A percentile compares a stretch with the other conserved stretches of the same genome.
Evolutionary conservation across 257 asterid genomes (phyloP).

Genomic region (Solanum appendiculatum): DNA sequence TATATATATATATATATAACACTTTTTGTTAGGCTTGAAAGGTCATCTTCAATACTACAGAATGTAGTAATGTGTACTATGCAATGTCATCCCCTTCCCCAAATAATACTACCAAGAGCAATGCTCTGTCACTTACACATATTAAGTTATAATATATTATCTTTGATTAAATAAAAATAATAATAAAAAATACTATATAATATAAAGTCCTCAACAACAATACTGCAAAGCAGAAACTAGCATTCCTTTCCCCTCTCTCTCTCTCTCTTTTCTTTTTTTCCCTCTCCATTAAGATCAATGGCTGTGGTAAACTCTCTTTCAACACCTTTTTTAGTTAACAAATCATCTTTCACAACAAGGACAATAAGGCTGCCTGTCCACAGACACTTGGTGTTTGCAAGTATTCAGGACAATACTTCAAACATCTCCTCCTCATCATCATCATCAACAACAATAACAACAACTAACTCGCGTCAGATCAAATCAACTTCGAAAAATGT

Average conservation of each 20-base stretch:
- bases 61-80: no score
- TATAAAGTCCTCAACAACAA: neutral
- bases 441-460: no score
- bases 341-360: neutral
- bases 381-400: neutral
- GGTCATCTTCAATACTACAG: no score
- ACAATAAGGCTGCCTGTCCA: neutral
- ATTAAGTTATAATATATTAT: no score
- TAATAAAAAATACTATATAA: neutral
- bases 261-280: no score
- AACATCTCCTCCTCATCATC: conserved; percentile 10
- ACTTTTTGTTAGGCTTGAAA: no score
- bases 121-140: no score
- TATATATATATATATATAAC: no score
- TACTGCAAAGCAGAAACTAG: neutral
- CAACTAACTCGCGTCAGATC: conserved; percentile 6
- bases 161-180: no score
- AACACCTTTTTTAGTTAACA: neutral
- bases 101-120: no score
- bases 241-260: neutral
- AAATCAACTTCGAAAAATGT: conserved; percentile 25
- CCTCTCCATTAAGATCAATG: neutral
- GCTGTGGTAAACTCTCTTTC: neutral
- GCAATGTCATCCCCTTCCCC: no score
- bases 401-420: neutral